Conservation (phyloP, 768 basidiomycete species). For the Boletus rubroflammeus region DNA sequence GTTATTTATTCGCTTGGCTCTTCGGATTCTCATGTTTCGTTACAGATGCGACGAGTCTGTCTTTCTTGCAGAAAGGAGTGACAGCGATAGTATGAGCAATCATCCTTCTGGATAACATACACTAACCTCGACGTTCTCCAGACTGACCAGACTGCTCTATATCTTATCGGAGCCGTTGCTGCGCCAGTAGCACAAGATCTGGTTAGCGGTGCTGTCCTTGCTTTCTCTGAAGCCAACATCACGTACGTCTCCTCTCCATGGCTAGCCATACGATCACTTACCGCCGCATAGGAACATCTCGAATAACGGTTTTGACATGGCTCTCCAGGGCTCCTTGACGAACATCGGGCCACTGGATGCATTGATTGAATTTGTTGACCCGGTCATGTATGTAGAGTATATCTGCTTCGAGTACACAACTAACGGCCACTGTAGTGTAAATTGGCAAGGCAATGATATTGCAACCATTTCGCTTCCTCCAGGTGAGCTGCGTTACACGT, state of each 20-base stretch:
- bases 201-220: constrained; percentile 52
- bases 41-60: constrained; percentile 50
- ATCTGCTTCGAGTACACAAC: neutral
- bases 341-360: constrained; percentile 69
- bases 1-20: constrained; percentile 12
- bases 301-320: constrained; percentile 59
- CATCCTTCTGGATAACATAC: neutral
- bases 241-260: constrained; percentile 33
- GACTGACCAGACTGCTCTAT: constrained; percentile 62
- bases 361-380: constrained; percentile 60
- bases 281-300: constrained; percentile 48
- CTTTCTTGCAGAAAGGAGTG: constrained; percentile 56
- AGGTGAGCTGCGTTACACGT: constrained; percentile 32
- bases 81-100: constrained; percentile 44
- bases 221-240: constrained; percentile 58
- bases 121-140: constrained; percentile 21
- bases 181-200: constrained; percentile 63
- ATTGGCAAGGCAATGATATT: constrained; percentile 61
- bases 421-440: constrained; percentile 40
- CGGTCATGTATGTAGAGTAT: constrained; percentile 45
- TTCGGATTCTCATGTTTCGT: constrained; percentile 1
- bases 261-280: constrained; percentile 46
- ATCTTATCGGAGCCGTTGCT: constrained; percentile 68
- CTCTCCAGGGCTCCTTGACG: constrained; percentile 56
- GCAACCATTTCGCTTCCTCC: constrained; percentile 61